Conservation (phyloP, 805 yeast species). For the Wickerhamiella musiphila region DNA sequence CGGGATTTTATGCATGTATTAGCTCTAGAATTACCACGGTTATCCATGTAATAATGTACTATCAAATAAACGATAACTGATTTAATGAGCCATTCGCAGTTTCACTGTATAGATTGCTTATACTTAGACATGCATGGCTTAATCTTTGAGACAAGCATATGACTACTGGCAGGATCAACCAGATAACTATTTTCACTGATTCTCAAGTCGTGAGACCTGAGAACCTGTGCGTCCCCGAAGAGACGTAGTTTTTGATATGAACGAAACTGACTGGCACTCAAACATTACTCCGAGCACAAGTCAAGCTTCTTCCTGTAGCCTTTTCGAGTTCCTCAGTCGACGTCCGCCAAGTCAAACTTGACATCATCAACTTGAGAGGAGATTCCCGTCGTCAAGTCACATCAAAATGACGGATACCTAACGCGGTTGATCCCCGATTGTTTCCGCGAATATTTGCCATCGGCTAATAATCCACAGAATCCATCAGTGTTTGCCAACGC, state of each 20-base stretch:
- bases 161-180: conserved; percentile 36
- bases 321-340: conserved; percentile 13
- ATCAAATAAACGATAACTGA: conserved; percentile 34
- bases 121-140: conserved; percentile 34
- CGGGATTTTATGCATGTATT: conserved; percentile 30
- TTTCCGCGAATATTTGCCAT: conserved; percentile 17
- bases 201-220: neutral
- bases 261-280: neutral
- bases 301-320: conserved; percentile 12
- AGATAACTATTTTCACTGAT: conserved; percentile 27
- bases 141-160: conserved; percentile 36
- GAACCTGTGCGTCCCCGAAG: conserved; percentile 1
- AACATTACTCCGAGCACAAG: neutral
- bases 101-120: conserved; percentile 32
- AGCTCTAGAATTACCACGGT: conserved; percentile 34
- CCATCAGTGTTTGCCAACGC: conserved; percentile 9
- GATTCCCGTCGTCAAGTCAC: conserved; percentile 13
- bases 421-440: conserved; percentile 11
- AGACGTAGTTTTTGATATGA: conserved; percentile 4
- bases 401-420: conserved; percentile 11
- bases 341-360: conserved; percentile 8
- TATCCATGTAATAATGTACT: conserved; percentile 31
- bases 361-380: conserved; percentile 11
- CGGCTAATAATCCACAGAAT: conserved; percentile 19
- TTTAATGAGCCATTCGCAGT: conserved; percentile 35